Conservation (phyloP, 139 green algal genomes). For the Chlamydomonas schloesseri region DNA sequence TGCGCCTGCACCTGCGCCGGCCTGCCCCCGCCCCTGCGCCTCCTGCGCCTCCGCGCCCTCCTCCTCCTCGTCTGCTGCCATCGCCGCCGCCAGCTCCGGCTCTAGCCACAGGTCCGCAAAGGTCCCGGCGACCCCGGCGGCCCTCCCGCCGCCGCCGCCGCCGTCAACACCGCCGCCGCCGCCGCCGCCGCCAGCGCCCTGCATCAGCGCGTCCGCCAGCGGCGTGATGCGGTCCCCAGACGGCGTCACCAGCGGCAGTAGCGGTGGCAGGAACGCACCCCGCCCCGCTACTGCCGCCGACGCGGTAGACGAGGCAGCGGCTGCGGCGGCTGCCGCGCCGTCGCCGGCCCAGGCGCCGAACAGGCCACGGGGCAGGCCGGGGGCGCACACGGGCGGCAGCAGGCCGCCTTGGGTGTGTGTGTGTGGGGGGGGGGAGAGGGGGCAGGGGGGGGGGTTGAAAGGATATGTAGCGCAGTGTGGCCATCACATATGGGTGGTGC, state of each 20-base stretch:
- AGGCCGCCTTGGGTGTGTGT: background rate
- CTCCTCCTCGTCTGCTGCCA: constrained; percentile 43
- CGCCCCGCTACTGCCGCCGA: background rate
- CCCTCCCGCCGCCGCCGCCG: background rate
- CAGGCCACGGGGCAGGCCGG: constrained; percentile 64
- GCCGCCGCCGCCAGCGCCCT: background rate
- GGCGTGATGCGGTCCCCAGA: background rate
- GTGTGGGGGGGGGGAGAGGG: background rate
- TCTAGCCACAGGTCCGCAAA: constrained; percentile 75
- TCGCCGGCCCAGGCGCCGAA: constrained; percentile 64
- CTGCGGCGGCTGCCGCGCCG: constrained; percentile 14
- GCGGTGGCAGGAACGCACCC: background rate
- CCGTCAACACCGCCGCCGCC: background rate
- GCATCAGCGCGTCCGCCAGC: background rate
- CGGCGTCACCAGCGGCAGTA: background rate
- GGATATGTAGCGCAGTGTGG: too few species aligned
- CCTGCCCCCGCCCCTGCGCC: background rate
- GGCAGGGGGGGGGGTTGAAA: too few species aligned
- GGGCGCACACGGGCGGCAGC: constrained; percentile 48
- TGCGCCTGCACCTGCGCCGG: background rate
- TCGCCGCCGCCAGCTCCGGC: constrained; percentile 50
- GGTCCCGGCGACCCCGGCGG: constrained; percentile 10
- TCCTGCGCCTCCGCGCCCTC: constrained; percentile 13
- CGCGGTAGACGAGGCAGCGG: background rate
- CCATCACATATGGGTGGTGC: too few species aligned